Evolutionary conservation across 805 yeast genomes (phyloP).

Genomic region (Tanozyma kutaoensis): DNA sequence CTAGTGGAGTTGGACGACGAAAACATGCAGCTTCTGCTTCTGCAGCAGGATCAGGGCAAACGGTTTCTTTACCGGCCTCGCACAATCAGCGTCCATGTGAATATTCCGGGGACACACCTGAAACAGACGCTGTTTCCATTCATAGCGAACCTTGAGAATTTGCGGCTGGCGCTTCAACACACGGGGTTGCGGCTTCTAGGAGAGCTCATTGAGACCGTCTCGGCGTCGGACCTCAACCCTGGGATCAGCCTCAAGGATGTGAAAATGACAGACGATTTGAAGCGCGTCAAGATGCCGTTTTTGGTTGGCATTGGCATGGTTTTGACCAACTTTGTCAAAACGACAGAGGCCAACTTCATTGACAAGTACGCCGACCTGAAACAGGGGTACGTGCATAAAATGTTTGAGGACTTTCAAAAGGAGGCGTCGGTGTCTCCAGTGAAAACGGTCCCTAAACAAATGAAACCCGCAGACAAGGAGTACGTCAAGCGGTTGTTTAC

Average conservation of each 20-base stretch:
- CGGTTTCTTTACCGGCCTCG: conserved; percentile 35
- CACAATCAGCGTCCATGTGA: conserved; percentile 31
- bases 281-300: conserved; percentile 21
- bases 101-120: conserved; percentile 15
- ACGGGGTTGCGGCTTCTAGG: conserved; percentile 25
- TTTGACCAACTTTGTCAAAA: conserved; percentile 39
- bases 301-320: conserved; percentile 36
- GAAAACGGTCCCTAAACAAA: background rate
- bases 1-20: conserved; percentile 68
- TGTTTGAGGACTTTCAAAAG: conserved; percentile 9
- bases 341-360: conserved; percentile 19
- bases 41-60: conserved; percentile 9
- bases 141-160: conserved; percentile 21
- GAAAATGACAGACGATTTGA: conserved; percentile 5
- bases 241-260: conserved; percentile 8
- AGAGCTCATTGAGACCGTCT: conserved; percentile 19
- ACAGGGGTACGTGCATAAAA: conserved; percentile 5
- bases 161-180: conserved; percentile 9
- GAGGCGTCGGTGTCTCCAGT: conserved; percentile 3
- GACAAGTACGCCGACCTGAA: conserved; percentile 13
- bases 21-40: conserved; percentile 14
- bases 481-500: conserved; percentile 14
- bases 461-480: conserved; percentile 8
- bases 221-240: conserved; percentile 10
- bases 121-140: conserved; percentile 28